Evolutionary conservation across 2,329 filamentous ascomycete genomes (phyloP).

Genomic region (Herpotrichia juniperi): DNA sequence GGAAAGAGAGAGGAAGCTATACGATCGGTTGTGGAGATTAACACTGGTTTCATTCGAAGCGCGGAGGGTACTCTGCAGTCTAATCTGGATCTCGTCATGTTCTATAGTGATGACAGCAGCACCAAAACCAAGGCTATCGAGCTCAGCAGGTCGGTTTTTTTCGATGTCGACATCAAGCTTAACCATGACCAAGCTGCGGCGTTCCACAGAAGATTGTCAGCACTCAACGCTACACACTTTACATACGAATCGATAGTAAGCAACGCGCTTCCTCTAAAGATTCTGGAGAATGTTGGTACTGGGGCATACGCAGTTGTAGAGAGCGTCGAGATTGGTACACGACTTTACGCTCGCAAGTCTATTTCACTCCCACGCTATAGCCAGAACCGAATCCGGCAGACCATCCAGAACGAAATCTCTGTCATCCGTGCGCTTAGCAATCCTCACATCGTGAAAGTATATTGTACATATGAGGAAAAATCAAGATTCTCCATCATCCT

Average conservation of each 20-base stretch:
- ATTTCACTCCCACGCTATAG: constrained; percentile 18
- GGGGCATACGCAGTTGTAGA: constrained; percentile 21
- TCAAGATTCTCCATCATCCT: constrained; percentile 20
- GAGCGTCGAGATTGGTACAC: constrained; percentile 11
- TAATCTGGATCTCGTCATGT: constrained; percentile 4
- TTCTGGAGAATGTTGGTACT: constrained; percentile 14
- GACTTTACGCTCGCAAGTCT: constrained; percentile 19
- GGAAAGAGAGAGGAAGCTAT: constrained; percentile 9
- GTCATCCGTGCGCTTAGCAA: constrained; percentile 14
- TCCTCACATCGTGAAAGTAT: constrained; percentile 19
- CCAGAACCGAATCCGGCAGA: constrained; percentile 10
- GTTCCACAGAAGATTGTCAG: constrained; percentile 5
- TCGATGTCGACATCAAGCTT: constrained; percentile 5
- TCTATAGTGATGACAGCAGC: neutral
- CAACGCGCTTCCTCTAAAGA: constrained; percentile 6
- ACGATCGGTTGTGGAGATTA: neutral
- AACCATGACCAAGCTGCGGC: constrained; percentile 7
- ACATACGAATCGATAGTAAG: neutral
- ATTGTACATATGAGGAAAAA: constrained; percentile 22
- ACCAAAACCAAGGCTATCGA: constrained; percentile 2
- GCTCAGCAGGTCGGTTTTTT: constrained; percentile 3
- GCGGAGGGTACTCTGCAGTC: constrained; percentile 5
- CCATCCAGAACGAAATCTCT: constrained; percentile 20
- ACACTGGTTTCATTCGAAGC: neutral
- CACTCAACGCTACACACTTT: constrained; percentile 10